Base-by-base conservation (phyloP, 345 rosid species). In the Populus simonii region DNA sequence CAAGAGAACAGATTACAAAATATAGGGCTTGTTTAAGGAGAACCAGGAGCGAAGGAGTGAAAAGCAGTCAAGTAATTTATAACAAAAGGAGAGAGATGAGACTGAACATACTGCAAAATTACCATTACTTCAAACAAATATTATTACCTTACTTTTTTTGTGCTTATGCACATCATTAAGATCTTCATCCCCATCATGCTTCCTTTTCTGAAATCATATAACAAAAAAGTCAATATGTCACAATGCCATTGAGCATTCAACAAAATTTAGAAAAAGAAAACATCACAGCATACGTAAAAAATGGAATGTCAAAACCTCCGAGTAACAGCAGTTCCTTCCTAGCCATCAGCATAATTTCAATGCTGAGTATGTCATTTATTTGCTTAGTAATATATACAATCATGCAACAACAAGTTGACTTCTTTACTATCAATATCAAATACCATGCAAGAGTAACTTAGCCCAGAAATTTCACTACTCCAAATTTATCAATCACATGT, bases 111-210 rank as follows among this genome's bases (percentile, higher is more conserved):
- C 9, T 23, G 74, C 2, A 79, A 45, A 68, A 74, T 27, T 29
- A 63, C 68, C 62, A 31, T 41, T 10, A 9, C 23, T 11, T 72
- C 23, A 38, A 51, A 38, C n/a, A 72, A 29, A 51, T 71, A 70
- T 68, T 76, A 74, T 87, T 89, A 96, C 99, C 99, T 93, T 91
- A 86, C 89, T 91, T 85, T 96, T 96, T 86, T 93, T 93, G 91
- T 89, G 97, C 85, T 89, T 88, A 74, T 92, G 94, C 80, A 85
- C 80, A 59, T 92, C 98, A 83, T 86, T 96, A 13, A 89, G 83
- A 87, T 93, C 94, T 86, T 96, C 99, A 49, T 92, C 98, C 55
- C 96, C 98, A 71, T 87, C 96, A 61, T 92, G 99, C 88, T 92
- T 96, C 88, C 99, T 88, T 91, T 93, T 96, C 99, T 96, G 93